Evolutionary conservation across 345 rosid species (phyloP), one percentile per base, ranked within the genome.

Genomic region (Geranium rotundifolium): DNA sequence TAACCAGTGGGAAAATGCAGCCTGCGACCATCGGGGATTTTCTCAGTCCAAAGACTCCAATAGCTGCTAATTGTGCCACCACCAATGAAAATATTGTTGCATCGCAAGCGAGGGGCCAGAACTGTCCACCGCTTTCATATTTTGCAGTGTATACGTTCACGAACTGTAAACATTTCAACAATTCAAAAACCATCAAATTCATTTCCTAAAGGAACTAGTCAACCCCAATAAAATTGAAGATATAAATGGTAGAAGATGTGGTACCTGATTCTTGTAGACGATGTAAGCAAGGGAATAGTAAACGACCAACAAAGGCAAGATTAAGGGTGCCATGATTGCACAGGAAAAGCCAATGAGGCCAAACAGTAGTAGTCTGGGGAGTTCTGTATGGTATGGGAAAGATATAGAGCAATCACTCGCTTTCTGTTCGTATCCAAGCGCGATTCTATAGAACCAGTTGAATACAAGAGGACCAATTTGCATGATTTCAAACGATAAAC

Each of bases 351-450:
- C 98, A 23, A 92, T 58, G 64, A 87, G 86, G 54, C 93, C 89
- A 72, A 89, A 87, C 52, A 92, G 69, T 66, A 92, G 89, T 55
- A 87, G 73, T 70, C 87, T 73, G 7, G 98, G 97, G 65, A 89
- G 57, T 80, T 92, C 98, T 2, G 93, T 92, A 61, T 92, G 97
- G 70, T 83, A 82, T 19, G 97, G 97, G 62, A 92, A 92, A 68
- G 86, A 66, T 58, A 73, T 55, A 29, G 79, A 72, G 67, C 68
- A 63, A 71, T 67, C 74, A 15, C 77, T 64, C n/a, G 83, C 62
- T 46, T 89, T 85, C 49, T 80, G 80, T 57, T 69, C 56, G 52
- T 55, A 75, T 74, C 81, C 71, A n/a, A 75, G 58, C 19, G 87
- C 56, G 59, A 68, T 63, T 70, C 79, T 87, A 65, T 61, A 78